A percentile compares a stretch with the other conserved stretches of the same genome.
Evolutionary conservation across 805 yeast species (phyloP).

Genomic region (Wickerhamiella sergipiensis): DNA sequence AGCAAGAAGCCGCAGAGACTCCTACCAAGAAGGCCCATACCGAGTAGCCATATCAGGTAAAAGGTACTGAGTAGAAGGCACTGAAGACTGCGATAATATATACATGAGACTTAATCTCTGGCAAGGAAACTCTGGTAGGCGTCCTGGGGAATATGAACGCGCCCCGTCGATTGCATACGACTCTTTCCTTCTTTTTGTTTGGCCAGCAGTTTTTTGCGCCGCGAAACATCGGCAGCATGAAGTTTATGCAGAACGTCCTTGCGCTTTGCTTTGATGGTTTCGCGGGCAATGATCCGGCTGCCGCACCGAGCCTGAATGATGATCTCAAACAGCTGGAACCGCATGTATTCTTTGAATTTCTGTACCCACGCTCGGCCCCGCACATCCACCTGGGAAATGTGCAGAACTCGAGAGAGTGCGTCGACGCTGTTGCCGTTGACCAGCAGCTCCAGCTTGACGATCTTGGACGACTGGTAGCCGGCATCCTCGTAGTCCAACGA

Average conservation of each 20-base stretch:
- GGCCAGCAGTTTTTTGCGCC: constrained; percentile 75
- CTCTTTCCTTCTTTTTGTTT: constrained; percentile 93
- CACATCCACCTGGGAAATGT: constrained; percentile 55
- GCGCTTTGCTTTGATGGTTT: constrained; percentile 82
- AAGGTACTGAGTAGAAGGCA: too few species aligned
- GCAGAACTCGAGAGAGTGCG: constrained; percentile 86
- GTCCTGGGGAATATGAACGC: constrained; percentile 63
- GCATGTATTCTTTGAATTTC: constrained; percentile 63
- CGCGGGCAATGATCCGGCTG: constrained; percentile 71
- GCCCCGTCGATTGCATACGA: constrained; percentile 65
- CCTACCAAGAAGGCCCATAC: background rate
- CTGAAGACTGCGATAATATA: too few species aligned
- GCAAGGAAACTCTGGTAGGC: constrained; percentile 77
- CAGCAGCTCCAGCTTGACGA: constrained; percentile 74
- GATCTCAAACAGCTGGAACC: constrained; percentile 81
- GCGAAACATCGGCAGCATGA: constrained; percentile 84
- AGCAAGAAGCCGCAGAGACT: background rate
- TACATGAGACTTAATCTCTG: constrained; percentile 6
- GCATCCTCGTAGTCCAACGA: constrained; percentile 89
- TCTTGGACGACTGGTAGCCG: constrained; percentile 68
- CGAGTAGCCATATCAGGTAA: too few species aligned
- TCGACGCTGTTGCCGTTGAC: constrained; percentile 85
- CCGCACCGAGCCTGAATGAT: constrained; percentile 82
- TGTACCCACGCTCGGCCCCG: constrained; percentile 74
- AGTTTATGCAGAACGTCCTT: constrained; percentile 89